phyloP scores from a whole-genome alignment of 1,139 yeast genomes.

The Blastobotrys aristatus region DNA sequence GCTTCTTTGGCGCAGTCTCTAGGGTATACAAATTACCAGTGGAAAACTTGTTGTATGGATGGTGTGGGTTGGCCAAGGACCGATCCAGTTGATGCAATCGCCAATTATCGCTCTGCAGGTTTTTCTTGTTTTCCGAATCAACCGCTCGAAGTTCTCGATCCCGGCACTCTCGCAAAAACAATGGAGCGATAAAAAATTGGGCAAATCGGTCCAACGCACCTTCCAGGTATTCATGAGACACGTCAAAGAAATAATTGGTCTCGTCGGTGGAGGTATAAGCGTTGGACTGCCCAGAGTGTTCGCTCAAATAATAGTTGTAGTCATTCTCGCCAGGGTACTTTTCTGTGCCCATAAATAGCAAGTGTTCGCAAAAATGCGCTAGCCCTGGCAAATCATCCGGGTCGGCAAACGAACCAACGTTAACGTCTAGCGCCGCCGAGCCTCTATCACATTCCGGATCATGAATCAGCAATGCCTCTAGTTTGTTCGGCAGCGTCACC shows the following conservation, averaged over 20 bases:
- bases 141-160: conserved; percentile 93
- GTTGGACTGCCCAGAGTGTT: conserved; percentile 62
- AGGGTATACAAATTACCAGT: conserved; percentile 68
- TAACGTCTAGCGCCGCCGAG: conserved; percentile 89
- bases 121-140: conserved; percentile 92
- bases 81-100: conserved; percentile 81
- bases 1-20: conserved; percentile 47
- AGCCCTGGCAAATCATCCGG: conserved; percentile 71
- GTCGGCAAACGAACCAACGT: conserved; percentile 85
- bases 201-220: conserved; percentile 92
- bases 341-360: conserved; percentile 92
- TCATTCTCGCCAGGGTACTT: conserved; percentile 92
- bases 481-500: conserved; percentile 58
- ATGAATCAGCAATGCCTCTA: conserved; percentile 71
- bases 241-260: conserved; percentile 87
- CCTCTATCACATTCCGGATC: conserved; percentile 87
- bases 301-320: conserved; percentile 69
- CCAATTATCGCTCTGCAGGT: conserved; percentile 86
- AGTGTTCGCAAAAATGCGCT: conserved; percentile 96
- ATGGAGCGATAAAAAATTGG: conserved; percentile 83
- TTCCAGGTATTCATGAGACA: conserved; percentile 65
- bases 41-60: conserved; percentile 66
- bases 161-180: conserved; percentile 74
- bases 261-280: conserved; percentile 89
- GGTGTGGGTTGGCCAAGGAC: conserved; percentile 61